Evolutionary conservation across 164 flowering plant genomes (phyloP).

Genomic region (Macadamia tetraphylla): DNA sequence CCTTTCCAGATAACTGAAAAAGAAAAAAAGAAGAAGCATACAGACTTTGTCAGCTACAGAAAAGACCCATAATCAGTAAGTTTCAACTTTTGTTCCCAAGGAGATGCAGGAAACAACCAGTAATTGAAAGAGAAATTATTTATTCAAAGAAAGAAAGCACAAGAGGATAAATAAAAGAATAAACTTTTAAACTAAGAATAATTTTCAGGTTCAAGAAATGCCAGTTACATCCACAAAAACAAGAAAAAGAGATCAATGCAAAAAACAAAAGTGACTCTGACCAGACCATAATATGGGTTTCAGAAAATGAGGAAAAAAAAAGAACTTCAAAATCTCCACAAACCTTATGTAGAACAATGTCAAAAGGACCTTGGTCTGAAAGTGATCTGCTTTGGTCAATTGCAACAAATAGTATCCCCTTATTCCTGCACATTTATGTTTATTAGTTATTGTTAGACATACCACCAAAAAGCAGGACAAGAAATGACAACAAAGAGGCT

Average conservation of each 20-base stretch:
- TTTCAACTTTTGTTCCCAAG: background rate
- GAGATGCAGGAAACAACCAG: background rate
- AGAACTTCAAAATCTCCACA: slow-evolving; percentile 12
- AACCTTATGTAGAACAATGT: slow-evolving; percentile 85
- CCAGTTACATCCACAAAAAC: background rate
- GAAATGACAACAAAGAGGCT: no score
- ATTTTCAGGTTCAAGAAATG: background rate
- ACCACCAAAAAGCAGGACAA: background rate
- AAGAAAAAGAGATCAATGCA: background rate
- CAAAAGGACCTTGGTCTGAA: slow-evolving; percentile 93
- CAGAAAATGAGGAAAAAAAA: background rate
- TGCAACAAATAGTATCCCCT: slow-evolving; percentile 72
- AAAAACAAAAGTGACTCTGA: background rate
- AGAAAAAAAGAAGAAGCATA: background rate
- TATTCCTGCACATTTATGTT: slow-evolving; percentile 49
- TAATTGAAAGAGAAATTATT: no score
- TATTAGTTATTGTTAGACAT: background rate
- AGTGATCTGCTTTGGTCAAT: slow-evolving; percentile 65
- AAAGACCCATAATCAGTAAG: background rate
- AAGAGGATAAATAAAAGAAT: background rate
- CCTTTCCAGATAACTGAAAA: slow-evolving; percentile 45
- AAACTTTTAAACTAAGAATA: background rate
- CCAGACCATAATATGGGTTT: background rate
- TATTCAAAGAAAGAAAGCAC: no score
- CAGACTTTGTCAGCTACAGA: background rate